Evolutionary conservation across 768 basidiomycete species (phyloP).

Genomic region (Lentinula detonsa): DNA sequence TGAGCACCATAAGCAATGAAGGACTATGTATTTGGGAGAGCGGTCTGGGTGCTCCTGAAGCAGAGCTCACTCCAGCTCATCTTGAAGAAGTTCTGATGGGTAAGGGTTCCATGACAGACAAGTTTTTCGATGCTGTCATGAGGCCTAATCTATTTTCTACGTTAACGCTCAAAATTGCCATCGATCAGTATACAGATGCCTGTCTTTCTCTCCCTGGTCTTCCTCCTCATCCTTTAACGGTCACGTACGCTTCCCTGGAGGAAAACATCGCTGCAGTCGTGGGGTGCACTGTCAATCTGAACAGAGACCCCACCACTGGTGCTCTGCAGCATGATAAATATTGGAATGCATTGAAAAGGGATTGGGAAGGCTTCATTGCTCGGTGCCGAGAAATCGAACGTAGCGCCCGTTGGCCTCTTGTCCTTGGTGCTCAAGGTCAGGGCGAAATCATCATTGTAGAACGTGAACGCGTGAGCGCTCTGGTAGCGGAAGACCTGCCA

Average conservation of each 20-base stretch:
- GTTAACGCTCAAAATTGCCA: slow-evolving; percentile 72
- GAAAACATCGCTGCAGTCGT: slow-evolving; percentile 82
- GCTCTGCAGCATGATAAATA: slow-evolving; percentile 73
- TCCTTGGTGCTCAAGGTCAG: slow-evolving; percentile 42
- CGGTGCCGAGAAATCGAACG: slow-evolving; percentile 89
- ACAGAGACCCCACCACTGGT: slow-evolving; percentile 72
- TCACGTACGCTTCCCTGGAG: slow-evolving; percentile 58
- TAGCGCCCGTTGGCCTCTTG: slow-evolving; percentile 74
- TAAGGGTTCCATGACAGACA: slow-evolving; percentile 66
- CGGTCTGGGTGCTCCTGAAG: slow-evolving; percentile 60
- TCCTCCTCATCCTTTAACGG: slow-evolving; percentile 46
- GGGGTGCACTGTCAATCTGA: slow-evolving; percentile 75
- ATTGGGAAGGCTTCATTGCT: slow-evolving; percentile 96
- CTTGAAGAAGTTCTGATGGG: slow-evolving; percentile 78
- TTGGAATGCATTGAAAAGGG: slow-evolving; percentile 79
- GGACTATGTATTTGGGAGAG: slow-evolving; percentile 41
- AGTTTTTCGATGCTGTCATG: slow-evolving; percentile 79
- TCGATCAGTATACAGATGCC: slow-evolving; percentile 75
- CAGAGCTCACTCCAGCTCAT: slow-evolving; percentile 77
- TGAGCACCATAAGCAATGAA: slow-evolving; percentile 26
- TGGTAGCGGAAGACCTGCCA: slow-evolving; percentile 64
- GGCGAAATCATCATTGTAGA: slow-evolving; percentile 58
- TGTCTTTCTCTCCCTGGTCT: slow-evolving; percentile 60
- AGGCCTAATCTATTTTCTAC: slow-evolving; percentile 85
- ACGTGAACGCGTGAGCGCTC: slow-evolving; percentile 65